Percentiles rank a stretch among this genome's conserved stretches.
Conservation (phyloP, 306 rosid species). For the Cicer pinnatifidum region DNA sequence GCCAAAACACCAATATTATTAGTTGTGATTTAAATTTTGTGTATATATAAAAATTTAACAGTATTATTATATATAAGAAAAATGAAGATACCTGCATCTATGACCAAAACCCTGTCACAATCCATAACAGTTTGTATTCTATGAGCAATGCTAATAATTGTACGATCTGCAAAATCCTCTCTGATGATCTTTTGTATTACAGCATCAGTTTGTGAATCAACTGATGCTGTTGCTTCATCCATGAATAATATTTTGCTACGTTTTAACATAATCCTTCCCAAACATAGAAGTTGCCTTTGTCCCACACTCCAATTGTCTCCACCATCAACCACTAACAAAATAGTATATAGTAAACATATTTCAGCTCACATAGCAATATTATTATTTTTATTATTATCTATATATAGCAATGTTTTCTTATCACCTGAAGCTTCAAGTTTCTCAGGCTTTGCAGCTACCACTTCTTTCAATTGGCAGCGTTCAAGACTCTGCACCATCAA, state of each 20-base stretch:
- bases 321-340: conserved; percentile 63
- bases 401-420: neutral
- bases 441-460: conserved; percentile 73
- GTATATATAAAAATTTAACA: too few relatives aligned
- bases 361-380: conserved; percentile 6
- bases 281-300: conserved; percentile 83
- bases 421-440: conserved; percentile 80
- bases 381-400: neutral
- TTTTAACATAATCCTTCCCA: conserved; percentile 88
- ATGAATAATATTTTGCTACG: conserved; percentile 68
- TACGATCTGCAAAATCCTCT: conserved; percentile 73
- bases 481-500: conserved; percentile 67
- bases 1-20: conserved; percentile 25
- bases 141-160: conserved; percentile 90
- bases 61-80: too few relatives aligned
- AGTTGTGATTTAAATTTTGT: too few relatives aligned
- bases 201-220: conserved; percentile 89
- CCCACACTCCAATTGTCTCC: conserved; percentile 98
- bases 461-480: conserved; percentile 86
- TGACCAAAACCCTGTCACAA: conserved; percentile 74
- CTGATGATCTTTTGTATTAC: conserved; percentile 77
- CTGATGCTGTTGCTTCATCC: conserved; percentile 96
- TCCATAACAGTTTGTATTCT: conserved; percentile 96
- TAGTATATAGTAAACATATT: neutral
- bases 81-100: conserved; percentile 67